A percentile compares a stretch with the other conserved stretches of the same genome.
These are phyloP conservation scores for Actinomortierella wolfii DNA, from an alignment of 371 early-diverging fungal species.

Conservation along the genomic window DNA sequence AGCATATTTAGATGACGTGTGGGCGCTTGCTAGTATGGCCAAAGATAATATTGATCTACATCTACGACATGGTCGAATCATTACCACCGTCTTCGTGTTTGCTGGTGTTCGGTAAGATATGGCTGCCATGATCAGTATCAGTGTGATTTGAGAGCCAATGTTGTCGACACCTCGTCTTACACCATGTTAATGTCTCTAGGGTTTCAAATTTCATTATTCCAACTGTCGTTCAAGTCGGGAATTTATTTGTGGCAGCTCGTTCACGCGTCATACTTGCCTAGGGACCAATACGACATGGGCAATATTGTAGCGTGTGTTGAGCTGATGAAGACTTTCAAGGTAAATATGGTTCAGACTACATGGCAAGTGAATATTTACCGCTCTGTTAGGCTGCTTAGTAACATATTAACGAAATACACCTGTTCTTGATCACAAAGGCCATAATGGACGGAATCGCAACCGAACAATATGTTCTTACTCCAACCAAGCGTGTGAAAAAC, in stretches of 20 bases:
- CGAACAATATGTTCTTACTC: too few relatives aligned
- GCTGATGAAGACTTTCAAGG: constrained; percentile 12
- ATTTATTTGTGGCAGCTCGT: constrained; percentile 15
- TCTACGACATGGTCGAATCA: not conserved
- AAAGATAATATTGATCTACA: constrained; percentile 15
- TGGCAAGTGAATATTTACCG: not conserved
- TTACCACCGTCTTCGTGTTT: constrained; percentile 6
- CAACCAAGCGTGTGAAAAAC: too few relatives aligned
- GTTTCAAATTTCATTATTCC: constrained; percentile 10
- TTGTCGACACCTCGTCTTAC: not conserved
- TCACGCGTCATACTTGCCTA: constrained; percentile 6
- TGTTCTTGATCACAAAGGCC: too few relatives aligned
- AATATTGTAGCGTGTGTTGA: constrained; percentile 1
- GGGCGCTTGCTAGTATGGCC: constrained; percentile 12
- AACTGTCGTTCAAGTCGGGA: constrained; percentile 12
- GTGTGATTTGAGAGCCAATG: too few relatives aligned
- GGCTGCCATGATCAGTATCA: not conserved
- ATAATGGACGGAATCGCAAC: too few relatives aligned
- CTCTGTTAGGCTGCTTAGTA: too few relatives aligned
- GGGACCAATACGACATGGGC: constrained; percentile 11
- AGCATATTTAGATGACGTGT: constrained; percentile 14
- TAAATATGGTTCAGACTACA: not conserved
- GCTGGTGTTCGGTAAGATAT: constrained; percentile 11
- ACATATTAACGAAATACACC: too few relatives aligned
- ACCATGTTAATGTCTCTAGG: constrained; percentile 1